Conservation (phyloP, 768 basidiomycete genomes). For the Phaeolepiota aurea region DNA sequence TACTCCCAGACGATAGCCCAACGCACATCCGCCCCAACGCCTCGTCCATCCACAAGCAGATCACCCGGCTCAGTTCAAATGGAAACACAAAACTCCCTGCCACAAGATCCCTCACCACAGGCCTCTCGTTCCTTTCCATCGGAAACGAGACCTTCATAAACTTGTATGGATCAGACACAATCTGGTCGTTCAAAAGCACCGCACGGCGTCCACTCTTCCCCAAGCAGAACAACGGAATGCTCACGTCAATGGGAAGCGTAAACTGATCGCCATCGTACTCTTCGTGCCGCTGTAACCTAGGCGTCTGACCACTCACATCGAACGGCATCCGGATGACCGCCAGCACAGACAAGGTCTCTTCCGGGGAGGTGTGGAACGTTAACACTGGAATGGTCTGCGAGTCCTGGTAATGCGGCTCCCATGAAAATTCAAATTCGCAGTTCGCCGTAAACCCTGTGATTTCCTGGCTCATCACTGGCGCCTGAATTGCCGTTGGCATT, state of each 20-base stretch:
- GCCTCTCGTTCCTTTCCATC: slow-evolving; percentile 7
- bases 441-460: slow-evolving; percentile 9
- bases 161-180: slow-evolving; percentile 38
- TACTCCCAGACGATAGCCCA: slow-evolving; percentile 41
- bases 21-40: slow-evolving; percentile 41
- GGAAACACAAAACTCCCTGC: slow-evolving; percentile 41
- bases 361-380: slow-evolving; percentile 7
- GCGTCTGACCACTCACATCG: not conserved
- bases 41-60: slow-evolving; percentile 48
- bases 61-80: slow-evolving; percentile 36
- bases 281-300: slow-evolving; percentile 4
- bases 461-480: slow-evolving; percentile 13
- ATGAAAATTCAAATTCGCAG: slow-evolving; percentile 10
- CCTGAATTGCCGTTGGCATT: not conserved
- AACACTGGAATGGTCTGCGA: slow-evolving; percentile 3
- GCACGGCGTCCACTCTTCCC: slow-evolving; percentile 37
- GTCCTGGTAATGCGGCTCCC: slow-evolving; percentile 11
- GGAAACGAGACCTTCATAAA: slow-evolving; percentile 45
- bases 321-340: not conserved
- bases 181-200: slow-evolving; percentile 45
- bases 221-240: slow-evolving; percentile 24
- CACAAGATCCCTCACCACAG: slow-evolving; percentile 29
- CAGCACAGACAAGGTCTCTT: not conserved
- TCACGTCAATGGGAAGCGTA: slow-evolving; percentile 13
- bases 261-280: slow-evolving; percentile 16